Base-by-base conservation (phyloP, 163 green algal species). In the Scenedesmus sp. region DNA sequence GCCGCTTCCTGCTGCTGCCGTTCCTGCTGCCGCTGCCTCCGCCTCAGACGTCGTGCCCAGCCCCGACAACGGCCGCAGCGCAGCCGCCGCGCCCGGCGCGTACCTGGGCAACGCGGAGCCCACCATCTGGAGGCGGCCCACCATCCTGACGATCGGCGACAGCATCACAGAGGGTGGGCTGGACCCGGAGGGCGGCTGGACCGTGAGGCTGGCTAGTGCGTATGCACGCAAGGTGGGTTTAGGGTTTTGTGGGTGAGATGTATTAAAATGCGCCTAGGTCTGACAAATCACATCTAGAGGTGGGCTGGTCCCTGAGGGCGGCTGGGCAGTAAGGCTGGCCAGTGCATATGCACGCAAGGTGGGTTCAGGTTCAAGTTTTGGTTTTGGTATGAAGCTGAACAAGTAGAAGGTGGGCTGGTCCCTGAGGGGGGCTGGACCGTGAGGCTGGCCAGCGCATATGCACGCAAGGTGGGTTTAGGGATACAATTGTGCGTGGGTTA, bases 221-320 rank as follows among this genome's bases (percentile, higher is more conserved):
- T 86, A 81, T 73, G 82, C 90, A 26, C 70, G 90, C 70, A 88
- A 92, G 89, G 88, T 90, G 79, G 16, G 86, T 4, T 46, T 46
- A 46, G 34, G 34, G 34, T 46, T 46, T 46, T 46, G 34, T 46
- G 34, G 34, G 34, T 46, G 34, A 46, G 34, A 46, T 46, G 34
- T 46, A 46, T 46, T 46, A 46, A 46, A 46, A 46, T 46, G 34
- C 34, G 34, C 34, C 34, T 46, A 46, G 34, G 34, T 88, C 2
- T 57, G 83, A 4, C 57, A 88, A 57, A 59, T 15, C 46, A 16
- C 87, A 9, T 88, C 88, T 10, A 56, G 87, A 59, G 16, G 12
- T 10, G 52, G 56, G 10, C 46, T 88, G 15, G 76, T 64, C 74
- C 70, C 73, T 7, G 73, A 73, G 9, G 82, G 87, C 60, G 56